Base-by-base conservation (phyloP, 2,329 filamentous ascomycete species). In the Pestalotiopsis sp. region DNA sequence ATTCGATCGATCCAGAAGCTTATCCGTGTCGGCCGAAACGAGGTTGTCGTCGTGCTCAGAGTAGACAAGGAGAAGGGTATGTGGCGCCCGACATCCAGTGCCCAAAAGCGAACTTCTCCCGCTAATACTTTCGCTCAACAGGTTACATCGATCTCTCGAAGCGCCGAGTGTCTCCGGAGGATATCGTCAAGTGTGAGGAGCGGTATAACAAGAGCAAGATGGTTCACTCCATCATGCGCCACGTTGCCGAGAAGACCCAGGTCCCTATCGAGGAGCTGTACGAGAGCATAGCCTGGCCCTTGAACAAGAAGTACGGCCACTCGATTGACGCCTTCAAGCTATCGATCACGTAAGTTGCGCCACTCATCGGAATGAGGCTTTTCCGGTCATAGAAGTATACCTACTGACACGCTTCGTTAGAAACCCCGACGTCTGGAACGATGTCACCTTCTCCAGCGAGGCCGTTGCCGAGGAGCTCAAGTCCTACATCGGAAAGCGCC, bases 121-220 rank as follows among this genome's bases (percentile, higher is more conserved):
- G 70, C 73, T 77, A 67, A 77, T 70, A 67, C 60, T 17, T 20
- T 58, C 58, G 31, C 38, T 25, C 17, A 20, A n/a, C 49, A 66
- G 64, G 64, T 20, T 99, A 99, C 81, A 99, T 99, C 78, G 96
- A 99, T 91, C 86, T 99, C 80, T 97, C 94, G 72, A 99, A 99
- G 88, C 95, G 96, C 80, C 92, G 96, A 85, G 96, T 99, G 70
- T 98, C 95, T 58, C 93, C 96, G 59, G 96, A 99, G 82, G 96
- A 99, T 85, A 96, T 98, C 72, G 88, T 97, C 76, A 98, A 98
- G 86, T 99, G 97, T 81, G 96, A 99, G 81, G 96, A 99, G 86
- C 91, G 96, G 76, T 99, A 98, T 88, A 99, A 99, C 90, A 99
- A 99, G 91, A 93, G 94, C 86, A 99, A 99, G 87, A 97, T 97